Percentiles rank a stretch among this genome's conserved stretches.
Evolutionary conservation across 305 asterid species (phyloP).

Genomic region (Rubia peregrina): DNA sequence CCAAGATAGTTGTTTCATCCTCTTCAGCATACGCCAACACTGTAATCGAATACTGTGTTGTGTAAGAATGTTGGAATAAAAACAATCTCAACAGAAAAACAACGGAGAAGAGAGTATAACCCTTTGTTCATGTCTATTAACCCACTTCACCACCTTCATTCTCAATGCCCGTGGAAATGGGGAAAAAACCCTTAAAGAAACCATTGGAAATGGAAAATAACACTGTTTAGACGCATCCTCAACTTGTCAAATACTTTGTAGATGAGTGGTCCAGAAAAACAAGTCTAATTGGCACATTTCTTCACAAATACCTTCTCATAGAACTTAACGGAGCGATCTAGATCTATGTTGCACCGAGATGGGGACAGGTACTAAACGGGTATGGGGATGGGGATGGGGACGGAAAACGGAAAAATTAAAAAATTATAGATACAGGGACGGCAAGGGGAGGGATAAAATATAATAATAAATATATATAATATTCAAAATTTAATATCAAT

Average conservation of each 20-base stretch:
- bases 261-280: not conserved
- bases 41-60: conserved; percentile 66
- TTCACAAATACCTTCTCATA: conserved; percentile 66
- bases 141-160: conserved; percentile 63
- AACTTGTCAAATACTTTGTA: not conserved
- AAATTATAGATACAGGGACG: too few species aligned
- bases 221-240: not conserved
- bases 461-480: too few species aligned
- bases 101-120: conserved; percentile 24
- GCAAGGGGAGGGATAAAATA: too few species aligned
- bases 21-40: conserved; percentile 96
- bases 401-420: too few species aligned
- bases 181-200: not conserved
- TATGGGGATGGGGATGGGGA: too few species aligned
- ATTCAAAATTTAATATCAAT: too few species aligned
- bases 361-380: too few species aligned
- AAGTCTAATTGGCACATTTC: conserved; percentile 1
- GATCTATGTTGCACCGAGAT: conserved; percentile 26
- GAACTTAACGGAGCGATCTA: conserved; percentile 83
- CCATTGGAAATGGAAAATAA: not conserved
- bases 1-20: conserved; percentile 67
- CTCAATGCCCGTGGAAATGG: conserved; percentile 62
- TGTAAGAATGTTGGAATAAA: conserved; percentile 4
- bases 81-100: not conserved
- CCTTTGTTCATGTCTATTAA: conserved; percentile 87